Base-by-base conservation (phyloP, 1,284 basidiomycete genomes). In the Ustilago esculenta region DNA sequence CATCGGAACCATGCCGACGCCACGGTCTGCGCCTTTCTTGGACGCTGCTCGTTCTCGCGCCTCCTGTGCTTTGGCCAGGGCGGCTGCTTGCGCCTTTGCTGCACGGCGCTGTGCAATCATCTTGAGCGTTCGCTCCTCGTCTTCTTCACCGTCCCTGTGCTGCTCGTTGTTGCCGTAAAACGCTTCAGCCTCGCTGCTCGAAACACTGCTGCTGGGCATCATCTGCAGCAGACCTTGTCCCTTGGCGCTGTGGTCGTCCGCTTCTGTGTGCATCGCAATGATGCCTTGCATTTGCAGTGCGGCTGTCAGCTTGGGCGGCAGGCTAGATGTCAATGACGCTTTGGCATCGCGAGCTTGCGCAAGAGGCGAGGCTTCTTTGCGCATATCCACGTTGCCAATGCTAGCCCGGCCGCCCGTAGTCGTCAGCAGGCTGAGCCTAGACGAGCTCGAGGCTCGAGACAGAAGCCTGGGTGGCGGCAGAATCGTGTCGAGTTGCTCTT, bases 71-170 rank as follows among this genome's bases (percentile, higher is more conserved):
- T 53, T 52, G 10, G 48, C 55, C 11, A 54, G 29, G 1, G 54
- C 65, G 12, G 36, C 30, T 5, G 74, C 70, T 32, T 71, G 61
- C 8, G 57, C 58, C 30, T 60, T 70, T 35, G 63, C 69, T 14
- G 66, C 70, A n/a, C 76, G 71, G 21, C 73, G 67, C 39, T 74
- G 67, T 15, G 78, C 78, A 17, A 79, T 67, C 25, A 70, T 51
- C 17, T 76, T 72, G 34, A 80, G 63, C 36, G 78, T 80, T 18
- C 57, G 63, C 56, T 80, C 78, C 43, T 80, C 78, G 44, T 80
- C 78, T 47, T 80, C 77, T 35, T 76, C 75, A 25, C 51, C 36
- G 17, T 60, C 64, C 18, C 57, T 45, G 35, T 27, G 44, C 14
- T 63, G 44, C 12, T 44, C 53, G 11, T 18, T n/a, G n/a, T n/a